Conservation (phyloP, 805 yeast genomes). For the Kluyveromyces wickerhamii region DNA sequence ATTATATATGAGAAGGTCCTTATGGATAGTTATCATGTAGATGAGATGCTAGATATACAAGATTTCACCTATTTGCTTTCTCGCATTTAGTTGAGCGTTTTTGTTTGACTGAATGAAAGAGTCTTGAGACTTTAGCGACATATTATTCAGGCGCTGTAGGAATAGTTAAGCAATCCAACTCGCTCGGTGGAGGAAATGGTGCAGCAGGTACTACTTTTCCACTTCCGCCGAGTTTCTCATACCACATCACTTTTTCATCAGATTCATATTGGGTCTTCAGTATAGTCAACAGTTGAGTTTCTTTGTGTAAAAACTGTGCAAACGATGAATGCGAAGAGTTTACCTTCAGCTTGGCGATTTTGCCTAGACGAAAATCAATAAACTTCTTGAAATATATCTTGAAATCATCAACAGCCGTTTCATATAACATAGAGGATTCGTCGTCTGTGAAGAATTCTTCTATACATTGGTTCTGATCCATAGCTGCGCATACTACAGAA, state of each 20-base stretch:
- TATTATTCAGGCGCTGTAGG: background rate
- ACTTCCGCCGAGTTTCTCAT: conserved; percentile 1
- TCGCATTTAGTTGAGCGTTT: too few relatives aligned
- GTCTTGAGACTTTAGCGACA: too few relatives aligned
- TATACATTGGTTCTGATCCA: background rate
- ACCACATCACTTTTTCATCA: background rate
- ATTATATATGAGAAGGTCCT: too few relatives aligned
- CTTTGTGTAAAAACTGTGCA: background rate
- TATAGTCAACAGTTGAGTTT: background rate
- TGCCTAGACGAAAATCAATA: background rate
- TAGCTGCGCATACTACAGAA: background rate
- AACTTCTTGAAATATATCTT: background rate
- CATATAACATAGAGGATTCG: background rate
- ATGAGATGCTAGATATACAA: too few relatives aligned
- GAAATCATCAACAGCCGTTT: background rate
- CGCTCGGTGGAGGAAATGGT: background rate
- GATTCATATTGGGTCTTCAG: background rate
- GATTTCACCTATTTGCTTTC: too few relatives aligned
- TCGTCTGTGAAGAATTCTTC: conserved; percentile 1
- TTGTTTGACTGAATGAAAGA: too few relatives aligned
- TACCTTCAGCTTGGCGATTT: background rate
- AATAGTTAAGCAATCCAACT: background rate
- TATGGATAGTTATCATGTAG: too few relatives aligned
- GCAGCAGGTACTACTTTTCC: background rate
- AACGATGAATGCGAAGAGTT: background rate